Evolutionary conservation across 345 rosid genomes (phyloP).

Genomic region (Salix dunnii): DNA sequence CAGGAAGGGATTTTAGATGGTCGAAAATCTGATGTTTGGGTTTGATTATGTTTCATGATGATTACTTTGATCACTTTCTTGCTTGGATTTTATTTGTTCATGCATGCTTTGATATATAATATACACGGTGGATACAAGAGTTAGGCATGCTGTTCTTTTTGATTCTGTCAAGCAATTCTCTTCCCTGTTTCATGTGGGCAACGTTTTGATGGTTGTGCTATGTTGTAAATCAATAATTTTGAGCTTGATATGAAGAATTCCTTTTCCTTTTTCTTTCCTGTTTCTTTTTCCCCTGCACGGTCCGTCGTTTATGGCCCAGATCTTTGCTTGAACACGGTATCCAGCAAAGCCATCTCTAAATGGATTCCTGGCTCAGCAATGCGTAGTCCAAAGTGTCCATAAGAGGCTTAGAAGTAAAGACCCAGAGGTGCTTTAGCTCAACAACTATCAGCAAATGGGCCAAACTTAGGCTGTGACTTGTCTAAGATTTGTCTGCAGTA

Average conservation of each 20-base stretch:
- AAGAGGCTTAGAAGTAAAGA: neutral
- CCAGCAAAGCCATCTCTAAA: neutral
- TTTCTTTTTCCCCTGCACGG: neutral
- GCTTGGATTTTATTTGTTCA: neutral
- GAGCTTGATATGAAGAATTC: neutral
- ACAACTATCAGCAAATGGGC: neutral
- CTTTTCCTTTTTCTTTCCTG: neutral
- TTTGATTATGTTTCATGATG: slow-evolving; percentile 19
- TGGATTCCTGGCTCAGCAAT: neutral
- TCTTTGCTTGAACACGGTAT: neutral
- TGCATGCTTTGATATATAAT: neutral
- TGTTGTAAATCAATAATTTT: neutral
- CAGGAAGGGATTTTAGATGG: slow-evolving; percentile 44
- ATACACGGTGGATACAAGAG: neutral
- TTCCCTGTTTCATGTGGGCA: neutral
- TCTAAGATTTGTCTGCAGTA: neutral
- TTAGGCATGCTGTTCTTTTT: neutral
- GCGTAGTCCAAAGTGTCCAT: neutral
- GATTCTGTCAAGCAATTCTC: neutral
- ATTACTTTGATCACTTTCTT: neutral
- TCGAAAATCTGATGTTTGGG: slow-evolving; percentile 41
- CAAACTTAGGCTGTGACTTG: neutral
- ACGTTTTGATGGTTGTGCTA: neutral
- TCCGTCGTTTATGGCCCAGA: neutral
- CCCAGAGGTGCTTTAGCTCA: neutral